phyloP scores from a whole-genome alignment of 1,284 basidiomycete genomes.

The Apiotrichum sp. region DNA sequence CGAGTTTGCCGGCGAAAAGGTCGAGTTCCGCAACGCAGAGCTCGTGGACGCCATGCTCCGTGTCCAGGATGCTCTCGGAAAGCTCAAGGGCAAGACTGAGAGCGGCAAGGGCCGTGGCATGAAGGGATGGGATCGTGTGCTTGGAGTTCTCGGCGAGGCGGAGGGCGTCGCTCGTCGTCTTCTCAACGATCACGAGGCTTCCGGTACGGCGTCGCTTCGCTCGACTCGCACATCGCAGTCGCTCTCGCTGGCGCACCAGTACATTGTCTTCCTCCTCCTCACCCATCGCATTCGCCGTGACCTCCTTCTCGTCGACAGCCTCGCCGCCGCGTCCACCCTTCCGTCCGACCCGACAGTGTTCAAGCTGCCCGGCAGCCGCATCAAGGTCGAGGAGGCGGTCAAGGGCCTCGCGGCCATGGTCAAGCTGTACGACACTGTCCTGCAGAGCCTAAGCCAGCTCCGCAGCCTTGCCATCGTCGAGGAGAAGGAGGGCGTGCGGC shows the following conservation, averaged over 20 bases:
- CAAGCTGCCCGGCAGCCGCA: slow-evolving; percentile 34
- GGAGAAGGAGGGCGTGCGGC: slow-evolving; percentile 71
- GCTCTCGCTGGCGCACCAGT: slow-evolving; percentile 73
- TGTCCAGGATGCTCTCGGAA: slow-evolving; percentile 70
- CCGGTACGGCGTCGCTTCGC: slow-evolving; percentile 29
- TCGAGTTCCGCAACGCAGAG: slow-evolving; percentile 85
- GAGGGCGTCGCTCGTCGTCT: slow-evolving; percentile 74
- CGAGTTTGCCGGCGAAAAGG: slow-evolving; percentile 72
- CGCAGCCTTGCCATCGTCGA: slow-evolving; percentile 75
- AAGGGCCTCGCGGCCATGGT: slow-evolving; percentile 70
- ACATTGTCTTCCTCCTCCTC: slow-evolving; percentile 77
- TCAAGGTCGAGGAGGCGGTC: slow-evolving; percentile 51
- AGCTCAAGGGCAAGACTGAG: slow-evolving; percentile 42
- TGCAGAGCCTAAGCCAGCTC: slow-evolving; percentile 78
- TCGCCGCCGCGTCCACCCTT: slow-evolving; percentile 47
- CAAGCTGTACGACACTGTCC: slow-evolving; percentile 75
- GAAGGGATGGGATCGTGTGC: slow-evolving; percentile 69
- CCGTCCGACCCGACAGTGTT: slow-evolving; percentile 33
- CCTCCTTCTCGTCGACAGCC: slow-evolving; percentile 66
- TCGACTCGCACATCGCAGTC: slow-evolving; percentile 38
- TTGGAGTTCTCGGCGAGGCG: slow-evolving; percentile 77
- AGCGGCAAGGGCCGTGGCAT: slow-evolving; percentile 45
- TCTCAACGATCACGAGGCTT: slow-evolving; percentile 63
- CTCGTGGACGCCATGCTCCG: slow-evolving; percentile 78
- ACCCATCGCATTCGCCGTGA: slow-evolving; percentile 81